phyloP scores from a whole-genome alignment of 176 grass and related monocot species.

The Guadua angustifolia region DNA sequence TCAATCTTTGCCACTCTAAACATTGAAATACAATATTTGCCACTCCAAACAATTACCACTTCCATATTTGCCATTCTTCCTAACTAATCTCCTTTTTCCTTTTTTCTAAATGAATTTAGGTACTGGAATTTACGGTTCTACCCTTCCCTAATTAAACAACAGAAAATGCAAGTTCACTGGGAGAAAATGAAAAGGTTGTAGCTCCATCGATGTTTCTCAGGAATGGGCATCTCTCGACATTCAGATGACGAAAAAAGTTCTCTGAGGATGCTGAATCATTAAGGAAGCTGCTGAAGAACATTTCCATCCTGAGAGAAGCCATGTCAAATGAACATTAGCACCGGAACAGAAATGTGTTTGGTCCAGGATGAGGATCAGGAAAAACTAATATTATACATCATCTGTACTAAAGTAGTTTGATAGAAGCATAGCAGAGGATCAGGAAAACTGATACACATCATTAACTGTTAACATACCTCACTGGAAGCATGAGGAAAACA shows the following conservation, averaged over 20 bases:
- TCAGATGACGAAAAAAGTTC: constrained; percentile 52
- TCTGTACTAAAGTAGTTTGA: constrained; percentile 17
- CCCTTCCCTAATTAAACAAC: too few species aligned
- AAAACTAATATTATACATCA: constrained; percentile 12
- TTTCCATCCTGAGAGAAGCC: constrained; percentile 59
- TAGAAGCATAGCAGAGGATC: background rate
- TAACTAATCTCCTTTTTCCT: too few species aligned
- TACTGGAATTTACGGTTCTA: too few species aligned
- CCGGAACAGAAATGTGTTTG: background rate
- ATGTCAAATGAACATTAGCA: constrained; percentile 30
- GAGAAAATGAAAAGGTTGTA: constrained; percentile 62
- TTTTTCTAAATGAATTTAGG: too few species aligned
- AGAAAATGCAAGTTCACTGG: constrained; percentile 85
- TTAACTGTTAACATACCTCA: background rate
- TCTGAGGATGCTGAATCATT: constrained; percentile 54
- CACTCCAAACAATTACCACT: too few species aligned
- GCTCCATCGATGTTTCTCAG: constrained; percentile 71
- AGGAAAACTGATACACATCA: background rate
- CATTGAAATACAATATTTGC: too few species aligned
- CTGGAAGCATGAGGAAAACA: background rate
- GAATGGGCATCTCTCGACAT: constrained; percentile 76
- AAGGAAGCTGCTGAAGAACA: constrained; percentile 57
- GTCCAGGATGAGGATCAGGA: background rate
- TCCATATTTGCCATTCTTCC: too few species aligned
- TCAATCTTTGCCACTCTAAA: too few species aligned